Base-by-base conservation (phyloP, 768 basidiomycete genomes). In the Chalciporus piperatus region DNA sequence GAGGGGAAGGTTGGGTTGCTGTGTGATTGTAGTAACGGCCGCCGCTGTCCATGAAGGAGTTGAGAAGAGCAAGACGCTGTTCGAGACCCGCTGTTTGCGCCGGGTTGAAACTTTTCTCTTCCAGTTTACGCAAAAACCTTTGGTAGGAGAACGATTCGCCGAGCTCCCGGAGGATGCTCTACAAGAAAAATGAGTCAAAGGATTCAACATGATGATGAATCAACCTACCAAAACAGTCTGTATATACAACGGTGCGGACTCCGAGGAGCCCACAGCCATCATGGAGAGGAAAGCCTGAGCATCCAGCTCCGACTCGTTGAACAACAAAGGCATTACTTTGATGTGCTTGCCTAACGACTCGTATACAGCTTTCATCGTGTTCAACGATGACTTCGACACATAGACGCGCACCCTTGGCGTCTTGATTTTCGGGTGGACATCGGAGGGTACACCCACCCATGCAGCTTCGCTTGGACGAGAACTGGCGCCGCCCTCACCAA, bases 221-320 rank as follows among this genome's bases (percentile, higher is more conserved):
- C 11, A 27, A 61, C 77, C 45, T 57, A 85, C 85, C 60, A 87
- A 54, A 22, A 87, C 68, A 0, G 77, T 75, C 47, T 87, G 85
- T 63, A 87, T 78, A 60, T 87, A 88, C 6, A 87, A 56, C 0
- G 84, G 85, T 0, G 82, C 76, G 0, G 72, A 68, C 1, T 83
- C 81, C 0, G 81, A 78, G 1, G 78, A 76, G 2, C 74, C 78
- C 1, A 85, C 72, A 0, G 83, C 80, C 85, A 88, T 87, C 79
- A 87, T 81, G 1, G 83, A 83, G 41, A 86, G 61, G 50, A 87
- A 80, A 0, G 85, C 82, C 19, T 80, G 65, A 0, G 82, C 81
- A 62, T 86, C 84, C 0, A 87, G 70, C 56, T 88, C 86, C 4
- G 72, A 67, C 48, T 81, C 76, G 2, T 74, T 65, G 56, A 86